Conservation (phyloP, 768 basidiomycete genomes). For the Lactarius hatsudake region DNA sequence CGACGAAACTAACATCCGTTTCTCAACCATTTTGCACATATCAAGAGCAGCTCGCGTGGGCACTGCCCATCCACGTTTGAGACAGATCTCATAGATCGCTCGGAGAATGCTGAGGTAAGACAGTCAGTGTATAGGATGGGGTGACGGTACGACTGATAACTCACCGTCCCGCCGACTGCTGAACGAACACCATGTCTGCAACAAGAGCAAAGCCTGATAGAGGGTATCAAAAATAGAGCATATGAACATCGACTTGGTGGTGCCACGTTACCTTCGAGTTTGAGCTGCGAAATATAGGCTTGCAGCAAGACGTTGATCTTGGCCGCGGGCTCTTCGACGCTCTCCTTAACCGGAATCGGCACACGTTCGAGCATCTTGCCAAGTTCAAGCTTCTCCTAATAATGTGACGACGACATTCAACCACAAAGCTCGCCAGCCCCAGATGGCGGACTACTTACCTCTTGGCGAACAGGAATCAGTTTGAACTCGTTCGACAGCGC, state of each 20-base stretch:
- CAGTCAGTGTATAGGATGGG: slow-evolving; percentile 9
- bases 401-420: slow-evolving; percentile 4
- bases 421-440: slow-evolving; percentile 8
- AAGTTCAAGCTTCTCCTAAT: slow-evolving; percentile 81
- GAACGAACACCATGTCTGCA: slow-evolving; percentile 94
- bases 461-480: slow-evolving; percentile 80
- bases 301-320: slow-evolving; percentile 97
- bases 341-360: slow-evolving; percentile 95
- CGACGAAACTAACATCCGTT: slow-evolving; percentile 57
- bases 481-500: slow-evolving; percentile 96
- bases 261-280: slow-evolving; percentile 67
- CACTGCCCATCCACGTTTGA: slow-evolving; percentile 97
- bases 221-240: background rate
- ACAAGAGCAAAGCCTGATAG: slow-evolving; percentile 74
- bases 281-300: slow-evolving; percentile 90
- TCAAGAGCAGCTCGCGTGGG: slow-evolving; percentile 90
- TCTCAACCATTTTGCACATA: slow-evolving; percentile 95
- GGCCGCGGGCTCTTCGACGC: slow-evolving; percentile 92
- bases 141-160: slow-evolving; percentile 26
- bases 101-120: slow-evolving; percentile 66
- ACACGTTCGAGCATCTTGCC: slow-evolving; percentile 89
- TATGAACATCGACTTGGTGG: background rate
- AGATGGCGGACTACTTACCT: slow-evolving; percentile 34
- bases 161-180: slow-evolving; percentile 92
- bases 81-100: slow-evolving; percentile 95